Conservation (phyloP, 2,329 filamentous ascomycete species). For the Macrophomina phaseolina region DNA sequence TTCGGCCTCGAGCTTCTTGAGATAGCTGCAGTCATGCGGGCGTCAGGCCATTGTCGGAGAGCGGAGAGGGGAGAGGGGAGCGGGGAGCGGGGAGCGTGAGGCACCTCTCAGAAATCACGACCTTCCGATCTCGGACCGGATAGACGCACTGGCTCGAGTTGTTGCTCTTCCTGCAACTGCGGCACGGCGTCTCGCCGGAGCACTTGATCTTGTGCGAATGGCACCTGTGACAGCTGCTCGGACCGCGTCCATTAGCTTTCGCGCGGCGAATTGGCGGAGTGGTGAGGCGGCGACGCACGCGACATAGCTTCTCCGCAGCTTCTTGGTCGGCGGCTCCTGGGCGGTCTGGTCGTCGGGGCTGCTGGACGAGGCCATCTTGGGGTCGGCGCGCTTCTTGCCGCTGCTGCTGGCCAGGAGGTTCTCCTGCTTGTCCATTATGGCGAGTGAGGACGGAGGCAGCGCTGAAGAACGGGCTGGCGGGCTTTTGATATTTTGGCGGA, state of each 20-base stretch:
- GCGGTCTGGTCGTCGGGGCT: constrained; percentile 16
- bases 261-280: background rate
- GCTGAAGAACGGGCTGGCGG: background rate
- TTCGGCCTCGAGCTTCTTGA: constrained; percentile 34
- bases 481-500: constrained; percentile 1
- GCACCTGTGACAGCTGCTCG: constrained; percentile 34
- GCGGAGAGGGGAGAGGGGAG: background rate
- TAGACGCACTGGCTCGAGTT: constrained; percentile 30
- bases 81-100: background rate
- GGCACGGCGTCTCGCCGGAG: constrained; percentile 35
- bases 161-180: constrained; percentile 32
- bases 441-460: background rate
- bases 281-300: constrained; percentile 18
- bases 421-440: constrained; percentile 16
- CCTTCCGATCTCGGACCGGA: constrained; percentile 33
- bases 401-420: constrained; percentile 20
- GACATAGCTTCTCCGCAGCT: constrained; percentile 26
- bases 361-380: constrained; percentile 8
- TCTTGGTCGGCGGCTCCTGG: constrained; percentile 25
- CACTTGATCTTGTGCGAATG: constrained; percentile 38
- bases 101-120: constrained; percentile 34
- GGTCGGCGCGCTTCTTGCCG: constrained; percentile 18
- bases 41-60: background rate
- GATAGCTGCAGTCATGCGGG: constrained; percentile 26
- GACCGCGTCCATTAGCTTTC: background rate